phyloP scores from a whole-genome alignment of 768 basidiomycete species.

The Galerina sulciceps region DNA sequence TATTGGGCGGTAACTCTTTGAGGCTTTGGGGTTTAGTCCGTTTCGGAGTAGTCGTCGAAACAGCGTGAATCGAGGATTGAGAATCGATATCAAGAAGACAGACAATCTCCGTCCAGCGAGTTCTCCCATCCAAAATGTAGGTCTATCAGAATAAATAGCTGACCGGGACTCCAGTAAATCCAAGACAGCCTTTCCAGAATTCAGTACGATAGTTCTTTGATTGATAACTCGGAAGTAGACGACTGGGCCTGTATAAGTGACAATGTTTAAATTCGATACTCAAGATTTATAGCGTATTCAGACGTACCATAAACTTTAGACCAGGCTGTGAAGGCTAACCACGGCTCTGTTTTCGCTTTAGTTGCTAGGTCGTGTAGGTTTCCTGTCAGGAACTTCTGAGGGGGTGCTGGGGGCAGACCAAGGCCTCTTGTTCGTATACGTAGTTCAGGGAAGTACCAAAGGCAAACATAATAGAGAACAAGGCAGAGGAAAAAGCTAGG shows the following conservation, averaged over 20 bases:
- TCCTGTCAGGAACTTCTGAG: slow-evolving; percentile 21
- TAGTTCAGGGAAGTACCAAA: slow-evolving; percentile 4
- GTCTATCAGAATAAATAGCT: slow-evolving; percentile 53
- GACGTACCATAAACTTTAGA: slow-evolving; percentile 22
- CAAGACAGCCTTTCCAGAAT: slow-evolving; percentile 42
- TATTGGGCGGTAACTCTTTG: slow-evolving; percentile 33
- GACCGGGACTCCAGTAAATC: slow-evolving; percentile 55
- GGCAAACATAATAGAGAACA: slow-evolving; percentile 4
- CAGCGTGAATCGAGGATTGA: slow-evolving; percentile 36
- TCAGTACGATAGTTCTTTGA: slow-evolving; percentile 47
- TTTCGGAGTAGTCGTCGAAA: slow-evolving; percentile 41
- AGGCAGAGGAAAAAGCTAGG: neutral
- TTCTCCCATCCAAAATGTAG: slow-evolving; percentile 34
- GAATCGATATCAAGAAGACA: slow-evolving; percentile 35
- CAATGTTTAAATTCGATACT: neutral
- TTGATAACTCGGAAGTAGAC: slow-evolving; percentile 42
- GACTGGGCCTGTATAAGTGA: slow-evolving; percentile 36
- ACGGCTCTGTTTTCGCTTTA: slow-evolving; percentile 7
- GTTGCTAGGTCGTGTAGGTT: slow-evolving; percentile 29
- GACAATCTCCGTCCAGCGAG: slow-evolving; percentile 32
- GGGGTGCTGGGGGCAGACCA: slow-evolving; percentile 31
- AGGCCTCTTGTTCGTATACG: slow-evolving; percentile 7
- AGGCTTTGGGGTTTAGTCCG: slow-evolving; percentile 39
- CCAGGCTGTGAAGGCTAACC: slow-evolving; percentile 22
- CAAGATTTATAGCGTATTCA: neutral